Conservation (phyloP, 768 basidiomycete species). For the Coprinellus micaceus region DNA sequence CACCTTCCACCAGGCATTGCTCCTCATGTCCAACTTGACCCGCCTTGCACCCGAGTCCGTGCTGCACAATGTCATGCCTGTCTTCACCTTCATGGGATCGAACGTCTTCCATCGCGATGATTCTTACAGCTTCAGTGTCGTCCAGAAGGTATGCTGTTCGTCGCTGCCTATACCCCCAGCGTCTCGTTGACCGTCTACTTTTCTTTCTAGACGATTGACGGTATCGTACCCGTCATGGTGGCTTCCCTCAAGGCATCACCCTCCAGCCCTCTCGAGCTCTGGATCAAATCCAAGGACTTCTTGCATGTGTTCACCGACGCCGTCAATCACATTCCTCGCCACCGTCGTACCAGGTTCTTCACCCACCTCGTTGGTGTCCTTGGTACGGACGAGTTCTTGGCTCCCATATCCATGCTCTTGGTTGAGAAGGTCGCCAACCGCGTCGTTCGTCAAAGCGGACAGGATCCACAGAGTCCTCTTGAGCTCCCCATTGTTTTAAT, state of each 20-base stretch:
- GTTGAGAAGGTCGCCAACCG: constrained; percentile 74
- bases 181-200: constrained; percentile 6
- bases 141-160: constrained; percentile 96
- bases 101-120: constrained; percentile 97
- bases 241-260: constrained; percentile 66
- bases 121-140: constrained; percentile 89
- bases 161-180: too few relatives aligned
- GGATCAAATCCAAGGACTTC: constrained; percentile 73
- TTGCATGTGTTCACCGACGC: constrained; percentile 93
- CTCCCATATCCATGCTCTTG: constrained; percentile 80
- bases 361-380: constrained; percentile 80
- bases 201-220: constrained; percentile 73
- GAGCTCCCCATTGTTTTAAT: constrained; percentile 65
- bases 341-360: constrained; percentile 93
- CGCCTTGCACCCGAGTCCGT: constrained; percentile 86
- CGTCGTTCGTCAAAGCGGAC: constrained; percentile 55
- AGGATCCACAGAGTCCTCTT: constrained; percentile 58
- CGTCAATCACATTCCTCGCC: constrained; percentile 84
- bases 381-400: constrained; percentile 74
- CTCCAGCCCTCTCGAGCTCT: constrained; percentile 52
- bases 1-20: constrained; percentile 87
- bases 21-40: constrained; percentile 82
- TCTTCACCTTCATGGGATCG: constrained; percentile 99
- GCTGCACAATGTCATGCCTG: constrained; percentile 92
- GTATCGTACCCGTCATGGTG: constrained; percentile 91